These are phyloP conservation scores for Phyllachora maydis DNA, from an alignment of 2,329 filamentous ascomycete genomes.

Conservation along the genomic window DNA sequence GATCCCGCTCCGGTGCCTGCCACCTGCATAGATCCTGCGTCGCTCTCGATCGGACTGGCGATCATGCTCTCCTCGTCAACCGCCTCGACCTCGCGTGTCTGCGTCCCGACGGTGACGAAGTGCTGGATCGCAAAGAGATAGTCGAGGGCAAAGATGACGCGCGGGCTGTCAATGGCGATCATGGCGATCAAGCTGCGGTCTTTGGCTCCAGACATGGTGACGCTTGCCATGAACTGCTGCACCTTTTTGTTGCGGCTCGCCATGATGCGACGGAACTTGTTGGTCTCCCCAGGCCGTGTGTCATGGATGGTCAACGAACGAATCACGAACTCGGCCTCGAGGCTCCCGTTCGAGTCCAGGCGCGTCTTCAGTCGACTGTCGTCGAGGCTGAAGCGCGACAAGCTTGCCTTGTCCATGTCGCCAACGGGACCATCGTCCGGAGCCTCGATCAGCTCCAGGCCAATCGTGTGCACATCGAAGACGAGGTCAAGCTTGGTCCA, in stretches of 20 bases:
- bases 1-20: conserved; percentile 17
- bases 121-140: conserved; percentile 80
- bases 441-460: conserved; percentile 68
- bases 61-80: conserved; percentile 29
- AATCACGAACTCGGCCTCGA: conserved; percentile 85
- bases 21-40: conserved; percentile 34
- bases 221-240: conserved; percentile 94
- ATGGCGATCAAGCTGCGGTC: conserved; percentile 74
- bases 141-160: conserved; percentile 87
- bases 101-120: conserved; percentile 57
- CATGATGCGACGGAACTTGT: conserved; percentile 98
- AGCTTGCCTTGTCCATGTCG: conserved; percentile 54
- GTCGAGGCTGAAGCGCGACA: conserved; percentile 88
- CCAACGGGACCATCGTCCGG: conserved; percentile 59
- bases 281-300: conserved; percentile 70
- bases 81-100: conserved; percentile 34
- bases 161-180: conserved; percentile 82
- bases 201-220: conserved; percentile 74
- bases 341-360: conserved; percentile 76
- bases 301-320: conserved; percentile 91
- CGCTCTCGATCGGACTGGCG: conserved; percentile 34
- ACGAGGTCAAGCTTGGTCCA: conserved; percentile 91
- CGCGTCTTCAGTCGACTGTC: conserved; percentile 80
- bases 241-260: conserved; percentile 85
- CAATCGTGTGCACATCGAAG: conserved; percentile 75